phyloP scores from a whole-genome alignment of 768 basidiomycete species.

The Trametes villosa region DNA sequence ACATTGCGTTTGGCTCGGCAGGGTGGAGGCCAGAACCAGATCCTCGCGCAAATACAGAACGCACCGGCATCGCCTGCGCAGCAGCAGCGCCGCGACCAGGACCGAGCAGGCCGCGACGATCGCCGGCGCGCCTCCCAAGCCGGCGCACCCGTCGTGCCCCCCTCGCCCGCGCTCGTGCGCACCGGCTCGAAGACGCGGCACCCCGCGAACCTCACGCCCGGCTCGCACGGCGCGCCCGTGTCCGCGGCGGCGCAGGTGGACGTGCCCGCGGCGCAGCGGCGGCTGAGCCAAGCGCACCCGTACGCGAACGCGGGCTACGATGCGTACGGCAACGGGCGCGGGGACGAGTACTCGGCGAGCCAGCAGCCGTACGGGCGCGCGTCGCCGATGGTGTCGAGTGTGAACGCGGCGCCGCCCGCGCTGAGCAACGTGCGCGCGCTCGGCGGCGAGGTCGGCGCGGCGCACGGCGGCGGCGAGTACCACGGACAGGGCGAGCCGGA shows the following conservation, averaged over 20 bases:
- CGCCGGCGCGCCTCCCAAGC: slow-evolving; percentile 65
- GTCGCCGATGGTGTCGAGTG: slow-evolving; percentile 80
- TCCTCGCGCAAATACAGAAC: slow-evolving; percentile 67
- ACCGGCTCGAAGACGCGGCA: slow-evolving; percentile 71
- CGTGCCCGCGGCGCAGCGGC: slow-evolving; percentile 65
- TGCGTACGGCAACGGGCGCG: slow-evolving; percentile 41
- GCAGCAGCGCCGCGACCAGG: slow-evolving; percentile 52
- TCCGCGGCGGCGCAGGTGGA: slow-evolving; percentile 77
- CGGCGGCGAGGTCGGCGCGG: slow-evolving; percentile 69
- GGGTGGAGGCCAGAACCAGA: slow-evolving; percentile 63
- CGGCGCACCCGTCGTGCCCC: slow-evolving; percentile 61
- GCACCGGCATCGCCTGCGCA: slow-evolving; percentile 47
- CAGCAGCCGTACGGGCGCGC: slow-evolving; percentile 70
- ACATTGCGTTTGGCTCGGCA: slow-evolving; percentile 29
- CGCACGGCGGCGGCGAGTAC: slow-evolving; percentile 63
- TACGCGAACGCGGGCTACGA: slow-evolving; percentile 75
- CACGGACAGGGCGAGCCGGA: slow-evolving; percentile 59
- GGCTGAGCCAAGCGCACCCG: slow-evolving; percentile 57
- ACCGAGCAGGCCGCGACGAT: slow-evolving; percentile 64
- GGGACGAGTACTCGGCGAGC: slow-evolving; percentile 60
- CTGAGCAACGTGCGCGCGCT: slow-evolving; percentile 73
- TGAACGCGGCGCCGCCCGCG: slow-evolving; percentile 70
- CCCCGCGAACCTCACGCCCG: slow-evolving; percentile 63
- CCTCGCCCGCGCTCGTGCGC: slow-evolving; percentile 80
- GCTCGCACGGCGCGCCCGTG: slow-evolving; percentile 64